Percentiles rank a stretch among this genome's conserved stretches.
phyloP scores from a whole-genome alignment of 345 rosid species.

The Aurinia saxatilis region DNA sequence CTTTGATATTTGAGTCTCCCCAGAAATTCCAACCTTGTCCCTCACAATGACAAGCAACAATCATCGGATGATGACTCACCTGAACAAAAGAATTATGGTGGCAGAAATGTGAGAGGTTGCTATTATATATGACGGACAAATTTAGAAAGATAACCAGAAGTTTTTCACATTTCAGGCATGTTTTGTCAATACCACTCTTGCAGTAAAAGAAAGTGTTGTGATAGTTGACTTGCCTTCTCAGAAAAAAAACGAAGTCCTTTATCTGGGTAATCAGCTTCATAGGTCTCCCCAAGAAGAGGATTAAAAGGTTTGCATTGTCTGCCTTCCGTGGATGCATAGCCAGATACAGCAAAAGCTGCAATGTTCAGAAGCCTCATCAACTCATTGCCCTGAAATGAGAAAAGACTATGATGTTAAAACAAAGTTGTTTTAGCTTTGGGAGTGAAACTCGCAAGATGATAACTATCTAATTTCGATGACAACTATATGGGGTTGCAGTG shows the following conservation, averaged over 20 bases:
- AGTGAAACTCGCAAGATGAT: background rate
- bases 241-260: conserved; percentile 95
- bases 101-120: background rate
- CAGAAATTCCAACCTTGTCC: conserved; percentile 99
- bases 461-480: background rate
- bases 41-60: conserved; percentile 98
- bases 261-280: conserved; percentile 98
- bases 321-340: conserved; percentile 98
- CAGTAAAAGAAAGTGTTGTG: background rate
- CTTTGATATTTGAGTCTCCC: conserved; percentile 98
- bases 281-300: conserved; percentile 97
- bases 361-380: conserved; percentile 90
- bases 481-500: background rate
- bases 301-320: conserved; percentile 97
- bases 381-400: conserved; percentile 69
- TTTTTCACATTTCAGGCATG: background rate
- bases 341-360: conserved; percentile 99
- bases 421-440: background rate
- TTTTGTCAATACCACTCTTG: background rate
- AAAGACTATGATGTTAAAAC: conserved; percentile 15
- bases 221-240: conserved; percentile 57
- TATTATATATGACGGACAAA: background rate
- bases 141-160: background rate
- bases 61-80: conserved; percentile 98
- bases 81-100: conserved; percentile 34